phyloP scores from a whole-genome alignment of 2,329 filamentous ascomycete genomes.

The Neonectria faginata region DNA sequence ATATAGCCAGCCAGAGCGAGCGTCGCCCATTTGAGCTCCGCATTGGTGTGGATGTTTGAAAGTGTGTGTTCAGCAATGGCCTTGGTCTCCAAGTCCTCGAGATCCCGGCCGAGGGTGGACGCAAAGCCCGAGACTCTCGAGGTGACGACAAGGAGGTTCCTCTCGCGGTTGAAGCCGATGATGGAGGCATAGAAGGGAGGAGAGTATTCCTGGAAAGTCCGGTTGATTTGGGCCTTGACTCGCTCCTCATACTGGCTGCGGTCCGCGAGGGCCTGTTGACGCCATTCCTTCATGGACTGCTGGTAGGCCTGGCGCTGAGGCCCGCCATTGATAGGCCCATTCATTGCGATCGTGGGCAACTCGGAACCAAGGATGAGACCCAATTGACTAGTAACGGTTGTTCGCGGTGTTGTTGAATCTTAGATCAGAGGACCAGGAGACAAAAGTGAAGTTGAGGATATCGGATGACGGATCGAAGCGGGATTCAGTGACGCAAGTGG shows the following conservation, averaged over 20 bases:
- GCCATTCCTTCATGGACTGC: conserved; percentile 49
- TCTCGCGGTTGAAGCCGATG: conserved; percentile 45
- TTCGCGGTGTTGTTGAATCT: neutral
- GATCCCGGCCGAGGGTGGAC: conserved; percentile 45
- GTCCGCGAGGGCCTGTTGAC: conserved; percentile 44
- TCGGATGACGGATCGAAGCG: conserved; percentile 36
- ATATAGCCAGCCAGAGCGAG: conserved; percentile 44
- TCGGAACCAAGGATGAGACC: neutral
- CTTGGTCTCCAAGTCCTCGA: conserved; percentile 53
- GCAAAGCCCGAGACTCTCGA: conserved; percentile 46
- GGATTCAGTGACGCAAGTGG: conserved; percentile 44
- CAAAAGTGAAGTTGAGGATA: conserved; percentile 17
- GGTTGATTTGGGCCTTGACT: conserved; percentile 48
- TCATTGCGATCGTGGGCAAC: conserved; percentile 31
- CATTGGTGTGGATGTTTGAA: conserved; percentile 48
- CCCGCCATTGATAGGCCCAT: conserved; percentile 33
- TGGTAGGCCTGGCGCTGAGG: conserved; percentile 38
- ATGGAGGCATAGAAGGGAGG: conserved; percentile 49
- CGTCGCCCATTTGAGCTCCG: conserved; percentile 46
- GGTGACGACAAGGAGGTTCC: conserved; percentile 47
- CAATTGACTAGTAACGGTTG: conserved; percentile 4
- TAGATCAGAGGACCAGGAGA: neutral
- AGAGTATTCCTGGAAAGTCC: conserved; percentile 49
- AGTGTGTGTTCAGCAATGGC: conserved; percentile 51
- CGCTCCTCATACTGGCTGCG: conserved; percentile 47